Percentiles rank a stretch among this genome's conserved stretches.
Conservation (phyloP, 179 eudicot genomes). For the Heliamphora ciliata region DNA sequence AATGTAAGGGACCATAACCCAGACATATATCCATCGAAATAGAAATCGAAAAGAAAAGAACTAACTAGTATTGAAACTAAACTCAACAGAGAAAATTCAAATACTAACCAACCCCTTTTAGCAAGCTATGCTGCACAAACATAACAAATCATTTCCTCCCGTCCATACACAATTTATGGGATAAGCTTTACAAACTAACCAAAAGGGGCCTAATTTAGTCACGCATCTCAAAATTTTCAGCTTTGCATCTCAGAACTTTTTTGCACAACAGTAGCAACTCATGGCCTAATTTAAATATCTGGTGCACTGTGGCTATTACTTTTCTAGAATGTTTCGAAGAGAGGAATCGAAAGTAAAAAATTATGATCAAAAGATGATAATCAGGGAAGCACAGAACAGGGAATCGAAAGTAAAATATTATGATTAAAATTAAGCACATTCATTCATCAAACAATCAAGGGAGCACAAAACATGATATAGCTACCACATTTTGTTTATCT, state of each 20-base stretch:
- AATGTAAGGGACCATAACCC: too few relatives aligned
- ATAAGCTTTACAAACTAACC: neutral
- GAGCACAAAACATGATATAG: too few relatives aligned
- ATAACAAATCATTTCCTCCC: too few relatives aligned
- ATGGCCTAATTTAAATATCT: neutral
- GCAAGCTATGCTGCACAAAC: neutral
- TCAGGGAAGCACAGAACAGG: too few relatives aligned
- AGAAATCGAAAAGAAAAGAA: neutral
- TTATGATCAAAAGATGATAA: too few relatives aligned
- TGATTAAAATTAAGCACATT: too few relatives aligned
- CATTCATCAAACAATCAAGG: too few relatives aligned
- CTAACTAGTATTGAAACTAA: neutral
- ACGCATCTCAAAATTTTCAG: neutral
- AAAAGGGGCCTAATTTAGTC: neutral
- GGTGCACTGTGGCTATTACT: conserved; percentile 48
- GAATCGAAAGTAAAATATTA: too few relatives aligned
- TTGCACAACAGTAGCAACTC: neutral
- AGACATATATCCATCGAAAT: too few relatives aligned
- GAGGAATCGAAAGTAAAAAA: too few relatives aligned
- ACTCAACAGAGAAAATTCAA: neutral
- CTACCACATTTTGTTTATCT: too few relatives aligned
- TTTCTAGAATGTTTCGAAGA: too few relatives aligned
- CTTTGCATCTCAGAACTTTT: neutral
- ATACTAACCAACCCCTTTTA: neutral
- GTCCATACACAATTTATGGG: neutral